These are phyloP conservation scores for Phaeoacremonium minimum DNA, from an alignment of 2,329 filamentous ascomycete species.

Conservation along the genomic window DNA sequence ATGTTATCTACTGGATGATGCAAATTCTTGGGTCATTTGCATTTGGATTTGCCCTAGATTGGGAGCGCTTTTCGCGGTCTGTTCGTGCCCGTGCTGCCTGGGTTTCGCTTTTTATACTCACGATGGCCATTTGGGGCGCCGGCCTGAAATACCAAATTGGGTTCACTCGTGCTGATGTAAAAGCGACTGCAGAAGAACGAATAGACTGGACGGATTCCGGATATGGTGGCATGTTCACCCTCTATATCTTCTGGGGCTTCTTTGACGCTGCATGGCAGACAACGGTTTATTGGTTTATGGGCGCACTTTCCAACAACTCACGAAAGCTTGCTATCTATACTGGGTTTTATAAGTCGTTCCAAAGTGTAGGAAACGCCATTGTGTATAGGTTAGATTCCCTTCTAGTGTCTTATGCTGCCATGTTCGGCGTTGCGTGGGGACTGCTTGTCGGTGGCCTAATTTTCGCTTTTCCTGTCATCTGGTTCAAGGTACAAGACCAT, in stretches of 20 bases:
- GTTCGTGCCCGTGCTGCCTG: conserved; percentile 5
- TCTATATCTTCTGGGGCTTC: conserved; percentile 10
- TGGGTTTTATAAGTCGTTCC: conserved; percentile 12
- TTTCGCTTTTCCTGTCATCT: neutral
- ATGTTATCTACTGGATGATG: conserved; percentile 4
- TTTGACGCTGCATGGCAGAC: conserved; percentile 9
- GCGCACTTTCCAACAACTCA: conserved; percentile 9
- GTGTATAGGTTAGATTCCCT: conserved; percentile 5
- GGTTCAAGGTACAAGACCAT: neutral
- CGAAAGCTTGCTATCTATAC: conserved; percentile 7
- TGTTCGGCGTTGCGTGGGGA: conserved; percentile 4
- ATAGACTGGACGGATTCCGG: neutral
- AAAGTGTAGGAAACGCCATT: conserved; percentile 6
- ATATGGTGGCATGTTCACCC: conserved; percentile 2
- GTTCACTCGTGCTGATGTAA: neutral
- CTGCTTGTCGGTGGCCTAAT: neutral
- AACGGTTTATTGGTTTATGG: conserved; percentile 8
- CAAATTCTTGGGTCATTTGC: conserved; percentile 8
- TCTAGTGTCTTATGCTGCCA: conserved; percentile 3
- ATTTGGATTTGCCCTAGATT: conserved; percentile 5
- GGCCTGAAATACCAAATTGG: neutral
- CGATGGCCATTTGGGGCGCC: conserved; percentile 10
- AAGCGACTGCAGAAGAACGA: neutral
- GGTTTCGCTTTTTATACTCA: conserved; percentile 6
- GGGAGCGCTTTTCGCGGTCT: conserved; percentile 1